phyloP scores from a whole-genome alignment of 306 rosid species.

The Pyrus pyrifolia region DNA sequence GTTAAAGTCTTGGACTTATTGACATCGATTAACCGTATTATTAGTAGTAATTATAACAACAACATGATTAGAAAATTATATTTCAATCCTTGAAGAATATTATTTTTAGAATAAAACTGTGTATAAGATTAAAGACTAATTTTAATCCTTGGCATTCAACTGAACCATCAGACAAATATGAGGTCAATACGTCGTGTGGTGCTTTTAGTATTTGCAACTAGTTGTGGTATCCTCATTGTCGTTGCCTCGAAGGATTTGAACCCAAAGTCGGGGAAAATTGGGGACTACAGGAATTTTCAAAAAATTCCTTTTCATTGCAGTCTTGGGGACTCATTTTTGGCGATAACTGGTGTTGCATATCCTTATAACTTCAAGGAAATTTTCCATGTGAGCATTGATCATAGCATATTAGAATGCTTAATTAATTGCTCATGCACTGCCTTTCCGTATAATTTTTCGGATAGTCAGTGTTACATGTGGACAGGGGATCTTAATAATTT shows the following conservation, averaged over 20 bases:
- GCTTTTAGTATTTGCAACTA: constrained; percentile 1
- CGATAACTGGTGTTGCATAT: too few species aligned
- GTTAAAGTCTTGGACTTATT: too few species aligned
- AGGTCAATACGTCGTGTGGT: neutral
- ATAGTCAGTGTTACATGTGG: neutral
- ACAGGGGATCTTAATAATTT: neutral
- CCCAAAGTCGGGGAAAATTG: neutral
- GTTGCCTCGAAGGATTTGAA: constrained; percentile 4
- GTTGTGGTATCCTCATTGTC: neutral
- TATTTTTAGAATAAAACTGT: too few species aligned
- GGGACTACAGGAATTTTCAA: neutral
- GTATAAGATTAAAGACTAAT: too few species aligned
- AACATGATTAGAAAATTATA: too few species aligned
- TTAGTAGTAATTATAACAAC: too few species aligned
- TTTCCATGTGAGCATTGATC: neutral
- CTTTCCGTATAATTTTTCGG: neutral
- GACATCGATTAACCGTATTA: too few species aligned
- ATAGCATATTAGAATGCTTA: neutral
- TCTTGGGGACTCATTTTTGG: too few species aligned
- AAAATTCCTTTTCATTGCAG: neutral
- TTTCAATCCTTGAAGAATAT: too few species aligned
- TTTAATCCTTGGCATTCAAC: neutral
- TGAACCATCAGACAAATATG: neutral
- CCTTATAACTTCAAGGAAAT: too few species aligned
- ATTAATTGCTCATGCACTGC: constrained; percentile 5